Percentiles rank a stretch among this genome's conserved stretches.
Evolutionary conservation across 139 green algal genomes (phyloP).

Genomic region (Tetradesmus lagerheimii): DNA sequence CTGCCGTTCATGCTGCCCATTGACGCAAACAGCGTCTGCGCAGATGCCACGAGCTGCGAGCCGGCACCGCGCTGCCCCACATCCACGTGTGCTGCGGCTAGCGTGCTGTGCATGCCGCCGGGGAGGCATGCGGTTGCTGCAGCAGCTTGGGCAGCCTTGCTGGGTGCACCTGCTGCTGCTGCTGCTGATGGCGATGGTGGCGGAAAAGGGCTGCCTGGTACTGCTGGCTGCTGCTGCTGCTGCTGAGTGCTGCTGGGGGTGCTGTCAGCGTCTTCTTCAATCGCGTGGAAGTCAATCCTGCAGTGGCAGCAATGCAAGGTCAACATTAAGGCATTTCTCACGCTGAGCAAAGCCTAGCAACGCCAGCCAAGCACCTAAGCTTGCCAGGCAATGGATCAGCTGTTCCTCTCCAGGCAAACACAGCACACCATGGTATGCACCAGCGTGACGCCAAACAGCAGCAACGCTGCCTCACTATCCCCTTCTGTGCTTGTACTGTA

Average conservation of each 20-base stretch:
- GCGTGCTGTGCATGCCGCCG: not conserved
- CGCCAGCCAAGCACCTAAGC: not conserved
- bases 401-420: no score
- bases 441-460: no score
- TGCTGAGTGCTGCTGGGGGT: no score
- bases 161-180: not conserved
- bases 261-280: not conserved
- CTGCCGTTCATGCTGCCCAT: not conserved
- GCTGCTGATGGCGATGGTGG: not conserved
- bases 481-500: no score
- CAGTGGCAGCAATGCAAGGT: no score
- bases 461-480: no score
- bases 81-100: not conserved
- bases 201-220: not conserved
- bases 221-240: no score
- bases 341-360: no score
- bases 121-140: not conserved
- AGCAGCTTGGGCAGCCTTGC: not conserved
- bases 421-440: no score
- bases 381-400: no score
- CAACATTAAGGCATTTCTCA: no score
- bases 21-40: constrained; percentile 18
- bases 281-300: constrained; percentile 43
- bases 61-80: not conserved
- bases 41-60: not conserved